Conservation (phyloP, 2,329 filamentous ascomycete species). For the Chaetomium strumarium region DNA sequence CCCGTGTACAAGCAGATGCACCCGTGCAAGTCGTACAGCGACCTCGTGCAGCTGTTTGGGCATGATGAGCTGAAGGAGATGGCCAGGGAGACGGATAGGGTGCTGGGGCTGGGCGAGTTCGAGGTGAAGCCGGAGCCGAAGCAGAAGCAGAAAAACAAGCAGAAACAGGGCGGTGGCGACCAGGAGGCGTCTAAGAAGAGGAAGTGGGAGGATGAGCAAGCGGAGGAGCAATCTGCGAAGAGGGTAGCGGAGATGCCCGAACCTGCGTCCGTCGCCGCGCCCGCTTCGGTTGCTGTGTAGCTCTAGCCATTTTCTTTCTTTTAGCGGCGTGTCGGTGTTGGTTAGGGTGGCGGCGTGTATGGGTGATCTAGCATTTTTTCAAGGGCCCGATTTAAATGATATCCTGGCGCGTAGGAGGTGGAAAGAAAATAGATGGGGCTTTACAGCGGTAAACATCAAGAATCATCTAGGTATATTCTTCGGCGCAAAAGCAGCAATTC, state of each 20-base stretch:
- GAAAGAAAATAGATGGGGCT: not conserved
- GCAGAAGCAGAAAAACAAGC: constrained; percentile 20
- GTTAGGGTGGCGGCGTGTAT: not conserved
- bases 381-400: constrained; percentile 6
- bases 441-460: not conserved
- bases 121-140: constrained; percentile 26
- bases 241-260: not conserved
- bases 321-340: constrained; percentile 4
- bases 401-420: constrained; percentile 8
- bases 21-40: constrained; percentile 63
- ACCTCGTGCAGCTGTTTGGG: constrained; percentile 59
- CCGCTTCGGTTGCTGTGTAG: constrained; percentile 12
- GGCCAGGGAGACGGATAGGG: constrained; percentile 61
- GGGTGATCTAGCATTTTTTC: not conserved
- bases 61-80: constrained; percentile 55
- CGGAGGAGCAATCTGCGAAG: constrained; percentile 23
- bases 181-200: constrained; percentile 16
- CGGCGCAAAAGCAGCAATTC: not conserved
- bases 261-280: constrained; percentile 1
- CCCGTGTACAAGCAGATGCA: constrained; percentile 57
- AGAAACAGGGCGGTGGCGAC: constrained; percentile 28
- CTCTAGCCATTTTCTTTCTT: not conserved
- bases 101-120: constrained; percentile 53
- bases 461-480: not conserved
- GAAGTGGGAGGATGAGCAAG: constrained; percentile 5